A percentile compares a stretch with the other conserved stretches of the same genome.
These are phyloP conservation scores for Exophiala aquamarina DNA, from an alignment of 2,329 filamentous ascomycete genomes.

Conservation along the genomic window DNA sequence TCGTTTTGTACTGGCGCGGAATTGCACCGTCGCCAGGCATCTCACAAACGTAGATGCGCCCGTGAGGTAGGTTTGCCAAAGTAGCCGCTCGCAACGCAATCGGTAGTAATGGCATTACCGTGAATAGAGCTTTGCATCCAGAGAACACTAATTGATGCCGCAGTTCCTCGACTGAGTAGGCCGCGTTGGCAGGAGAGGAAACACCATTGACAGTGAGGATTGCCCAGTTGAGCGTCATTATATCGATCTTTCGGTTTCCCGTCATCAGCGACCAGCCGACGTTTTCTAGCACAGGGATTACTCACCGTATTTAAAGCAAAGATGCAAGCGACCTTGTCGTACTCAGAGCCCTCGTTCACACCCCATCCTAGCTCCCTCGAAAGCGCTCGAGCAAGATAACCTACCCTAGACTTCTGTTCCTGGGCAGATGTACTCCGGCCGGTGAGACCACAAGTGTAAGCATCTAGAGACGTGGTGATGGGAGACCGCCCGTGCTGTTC, in stretches of 20 bases:
- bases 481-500: constrained; percentile 68
- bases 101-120: constrained; percentile 65
- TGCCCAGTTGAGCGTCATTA: constrained; percentile 69
- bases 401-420: constrained; percentile 65
- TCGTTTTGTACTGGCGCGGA: constrained; percentile 53
- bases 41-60: constrained; percentile 68
- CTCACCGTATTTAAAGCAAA: constrained; percentile 77
- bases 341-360: constrained; percentile 69
- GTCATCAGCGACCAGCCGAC: background rate
- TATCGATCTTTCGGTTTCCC: constrained; percentile 69
- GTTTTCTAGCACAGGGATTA: background rate
- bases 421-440: constrained; percentile 64
- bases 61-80: constrained; percentile 61
- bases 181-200: constrained; percentile 71
- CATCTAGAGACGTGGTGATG: constrained; percentile 62
- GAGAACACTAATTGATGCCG: constrained; percentile 70
- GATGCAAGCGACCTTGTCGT: constrained; percentile 75
- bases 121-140: constrained; percentile 69
- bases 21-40: constrained; percentile 48
- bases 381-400: constrained; percentile 66
- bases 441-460: constrained; percentile 76
- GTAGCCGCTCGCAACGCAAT: constrained; percentile 64
- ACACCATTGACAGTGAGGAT: constrained; percentile 72
- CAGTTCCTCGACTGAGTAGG: constrained; percentile 68
- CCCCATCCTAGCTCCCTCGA: constrained; percentile 69